These are phyloP conservation scores for Myxozyma neotropica DNA, from an alignment of 805 yeast genomes.

Conservation along the genomic window DNA sequence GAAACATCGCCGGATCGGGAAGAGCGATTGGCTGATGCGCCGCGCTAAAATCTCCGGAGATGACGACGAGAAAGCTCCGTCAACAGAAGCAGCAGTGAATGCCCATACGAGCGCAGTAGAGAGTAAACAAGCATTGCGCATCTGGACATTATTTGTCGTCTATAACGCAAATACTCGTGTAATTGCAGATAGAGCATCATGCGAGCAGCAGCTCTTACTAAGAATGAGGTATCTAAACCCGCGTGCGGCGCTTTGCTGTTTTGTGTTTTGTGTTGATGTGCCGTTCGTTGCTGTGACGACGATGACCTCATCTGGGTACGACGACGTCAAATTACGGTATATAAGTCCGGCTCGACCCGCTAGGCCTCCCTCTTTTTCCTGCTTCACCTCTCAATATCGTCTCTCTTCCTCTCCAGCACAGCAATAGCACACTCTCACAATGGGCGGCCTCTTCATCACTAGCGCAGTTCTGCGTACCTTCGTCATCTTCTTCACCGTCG, in stretches of 20 bases:
- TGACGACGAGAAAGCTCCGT: too few relatives aligned
- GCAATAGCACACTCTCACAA: not conserved
- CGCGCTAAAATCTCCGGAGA: not conserved
- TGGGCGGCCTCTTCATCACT: conserved; percentile 31
- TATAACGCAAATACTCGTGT: not conserved
- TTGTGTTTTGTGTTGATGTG: not conserved
- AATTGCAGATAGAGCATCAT: too few relatives aligned
- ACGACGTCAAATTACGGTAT: not conserved
- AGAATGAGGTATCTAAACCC: too few relatives aligned
- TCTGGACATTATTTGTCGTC: too few relatives aligned
- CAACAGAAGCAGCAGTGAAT: too few relatives aligned
- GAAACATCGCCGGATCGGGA: conserved; percentile 12
- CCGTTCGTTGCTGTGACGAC: conserved; percentile 24
- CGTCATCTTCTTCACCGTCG: conserved; percentile 74
- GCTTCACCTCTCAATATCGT: not conserved
- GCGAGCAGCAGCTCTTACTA: not conserved
- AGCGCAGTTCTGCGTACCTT: conserved; percentile 60
- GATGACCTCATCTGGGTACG: conserved; percentile 14
- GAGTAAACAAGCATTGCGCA: too few relatives aligned
- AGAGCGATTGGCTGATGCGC: conserved; percentile 6
- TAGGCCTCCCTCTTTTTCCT: not conserved
- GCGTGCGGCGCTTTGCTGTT: not conserved
- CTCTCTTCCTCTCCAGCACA: not conserved
- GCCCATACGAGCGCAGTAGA: too few relatives aligned
- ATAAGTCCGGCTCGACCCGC: conserved; percentile 1